Percentiles rank a stretch among this genome's conserved stretches.
phyloP scores from a whole-genome alignment of 768 basidiomycete genomes.

The Termitomyces sp. region DNA sequence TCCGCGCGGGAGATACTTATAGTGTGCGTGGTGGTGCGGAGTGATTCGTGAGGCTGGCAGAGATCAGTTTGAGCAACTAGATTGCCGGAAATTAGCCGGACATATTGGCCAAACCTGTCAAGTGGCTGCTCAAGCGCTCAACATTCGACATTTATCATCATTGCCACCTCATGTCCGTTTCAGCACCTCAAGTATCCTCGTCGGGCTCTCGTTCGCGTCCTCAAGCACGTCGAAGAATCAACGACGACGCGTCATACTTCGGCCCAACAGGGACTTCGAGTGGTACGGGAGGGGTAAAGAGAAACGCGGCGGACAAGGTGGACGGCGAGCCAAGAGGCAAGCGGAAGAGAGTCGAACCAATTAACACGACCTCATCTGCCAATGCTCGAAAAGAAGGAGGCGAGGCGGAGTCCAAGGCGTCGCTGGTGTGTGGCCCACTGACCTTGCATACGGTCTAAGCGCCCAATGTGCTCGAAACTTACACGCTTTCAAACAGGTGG shows the following conservation, averaged over 20 bases:
- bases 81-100: conserved; percentile 12
- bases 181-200: conserved; percentile 23
- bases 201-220: conserved; percentile 55
- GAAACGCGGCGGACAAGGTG: conserved; percentile 59
- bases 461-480: not conserved
- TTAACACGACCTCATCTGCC: conserved; percentile 14
- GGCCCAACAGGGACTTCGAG: conserved; percentile 42
- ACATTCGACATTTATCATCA: conserved; percentile 9
- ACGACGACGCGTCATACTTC: conserved; percentile 68
- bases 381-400: conserved; percentile 26
- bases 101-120: not conserved
- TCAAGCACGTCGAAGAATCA: conserved; percentile 57
- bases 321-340: conserved; percentile 75
- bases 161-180: conserved; percentile 26
- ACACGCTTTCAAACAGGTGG: conserved; percentile 43
- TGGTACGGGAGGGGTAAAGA: conserved; percentile 43
- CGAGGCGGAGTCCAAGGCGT: conserved; percentile 33
- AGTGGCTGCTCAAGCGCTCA: not conserved
- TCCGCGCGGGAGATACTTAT: not conserved
- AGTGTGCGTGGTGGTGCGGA: conserved; percentile 6
- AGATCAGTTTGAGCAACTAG: conserved; percentile 3
- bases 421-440: conserved; percentile 31
- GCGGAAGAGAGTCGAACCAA: conserved; percentile 59
- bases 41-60: conserved; percentile 3
- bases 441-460: not conserved